Evolutionary conservation across 1,284 basidiomycete species (phyloP).

Genomic region (Psilocybe mexicana): DNA sequence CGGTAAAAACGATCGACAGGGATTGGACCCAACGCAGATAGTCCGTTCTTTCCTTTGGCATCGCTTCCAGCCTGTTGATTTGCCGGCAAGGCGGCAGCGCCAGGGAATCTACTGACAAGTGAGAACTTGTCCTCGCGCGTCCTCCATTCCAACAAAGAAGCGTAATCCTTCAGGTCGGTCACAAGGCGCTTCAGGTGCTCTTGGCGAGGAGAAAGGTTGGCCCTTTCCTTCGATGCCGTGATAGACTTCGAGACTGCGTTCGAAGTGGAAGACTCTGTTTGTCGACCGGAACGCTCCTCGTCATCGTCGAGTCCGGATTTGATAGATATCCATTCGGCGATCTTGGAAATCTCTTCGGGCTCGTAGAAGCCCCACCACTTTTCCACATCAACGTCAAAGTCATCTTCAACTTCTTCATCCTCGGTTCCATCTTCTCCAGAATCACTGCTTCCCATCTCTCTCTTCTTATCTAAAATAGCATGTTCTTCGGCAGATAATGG

Average conservation of each 20-base stretch:
- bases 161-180: slow-evolving; percentile 49
- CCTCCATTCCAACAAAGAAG: slow-evolving; percentile 49
- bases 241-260: neutral
- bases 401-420: slow-evolving; percentile 25
- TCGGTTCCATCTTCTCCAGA: neutral
- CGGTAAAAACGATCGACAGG: slow-evolving; percentile 1
- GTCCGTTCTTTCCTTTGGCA: slow-evolving; percentile 2
- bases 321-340: slow-evolving; percentile 65
- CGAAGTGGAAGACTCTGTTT: slow-evolving; percentile 7
- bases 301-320: slow-evolving; percentile 47
- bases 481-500: slow-evolving; percentile 12
- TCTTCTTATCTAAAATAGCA: slow-evolving; percentile 2
- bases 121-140: slow-evolving; percentile 36
- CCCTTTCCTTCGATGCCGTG: slow-evolving; percentile 13
- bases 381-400: slow-evolving; percentile 40
- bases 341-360: slow-evolving; percentile 58
- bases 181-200: slow-evolving; percentile 41
- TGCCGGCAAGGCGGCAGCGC: neutral
- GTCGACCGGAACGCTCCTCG: slow-evolving; percentile 17
- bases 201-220: slow-evolving; percentile 23
- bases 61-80: neutral
- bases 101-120: slow-evolving; percentile 11
- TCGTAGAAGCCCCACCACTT: slow-evolving; percentile 77
- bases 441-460: slow-evolving; percentile 19
- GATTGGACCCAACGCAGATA: neutral